Conservation (phyloP, 768 basidiomycete species). For the Porphyrellus cyaneotinctus region DNA sequence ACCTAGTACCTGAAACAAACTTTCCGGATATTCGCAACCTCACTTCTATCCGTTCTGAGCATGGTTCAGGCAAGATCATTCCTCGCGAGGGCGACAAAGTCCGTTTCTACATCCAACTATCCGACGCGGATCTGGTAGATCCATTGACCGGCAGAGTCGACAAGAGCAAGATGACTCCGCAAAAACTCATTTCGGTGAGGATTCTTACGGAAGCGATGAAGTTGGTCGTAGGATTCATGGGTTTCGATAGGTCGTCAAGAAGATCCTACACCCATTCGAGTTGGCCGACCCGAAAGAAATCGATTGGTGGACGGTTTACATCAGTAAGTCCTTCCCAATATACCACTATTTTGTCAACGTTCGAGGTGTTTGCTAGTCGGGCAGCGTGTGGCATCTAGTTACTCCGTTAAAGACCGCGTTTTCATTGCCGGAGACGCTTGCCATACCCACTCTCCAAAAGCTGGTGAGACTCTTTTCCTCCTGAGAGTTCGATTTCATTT, state of each 20-base stretch:
- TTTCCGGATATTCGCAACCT: slow-evolving; percentile 73
- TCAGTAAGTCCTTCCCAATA: slow-evolving; percentile 40
- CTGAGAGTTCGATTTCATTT: background rate
- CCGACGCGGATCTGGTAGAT: slow-evolving; percentile 43
- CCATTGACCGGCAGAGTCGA: slow-evolving; percentile 46
- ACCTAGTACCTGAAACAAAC: slow-evolving; percentile 61
- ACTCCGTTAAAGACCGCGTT: slow-evolving; percentile 53
- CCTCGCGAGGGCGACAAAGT: slow-evolving; percentile 67
- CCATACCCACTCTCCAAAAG: slow-evolving; percentile 64
- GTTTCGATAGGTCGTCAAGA: slow-evolving; percentile 45
- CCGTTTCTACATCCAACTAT: slow-evolving; percentile 70
- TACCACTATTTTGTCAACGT: background rate
- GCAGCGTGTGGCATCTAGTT: slow-evolving; percentile 66
- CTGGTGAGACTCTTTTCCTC: slow-evolving; percentile 34
- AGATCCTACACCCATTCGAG: slow-evolving; percentile 53
- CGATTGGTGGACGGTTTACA: slow-evolving; percentile 73
- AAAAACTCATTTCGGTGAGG: slow-evolving; percentile 49
- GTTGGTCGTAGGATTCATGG: background rate
- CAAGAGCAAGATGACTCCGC: slow-evolving; percentile 45
- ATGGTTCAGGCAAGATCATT: slow-evolving; percentile 68
- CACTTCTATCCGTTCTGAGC: slow-evolving; percentile 58
- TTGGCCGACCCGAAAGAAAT: slow-evolving; percentile 44
- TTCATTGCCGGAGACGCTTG: slow-evolving; percentile 79
- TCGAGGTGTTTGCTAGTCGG: slow-evolving; percentile 43
- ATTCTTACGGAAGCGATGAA: background rate